Evolutionary conservation across 139 green algal species (phyloP), one percentile per base, ranked within the genome.

Genomic region (Micractinium sp.): DNA sequence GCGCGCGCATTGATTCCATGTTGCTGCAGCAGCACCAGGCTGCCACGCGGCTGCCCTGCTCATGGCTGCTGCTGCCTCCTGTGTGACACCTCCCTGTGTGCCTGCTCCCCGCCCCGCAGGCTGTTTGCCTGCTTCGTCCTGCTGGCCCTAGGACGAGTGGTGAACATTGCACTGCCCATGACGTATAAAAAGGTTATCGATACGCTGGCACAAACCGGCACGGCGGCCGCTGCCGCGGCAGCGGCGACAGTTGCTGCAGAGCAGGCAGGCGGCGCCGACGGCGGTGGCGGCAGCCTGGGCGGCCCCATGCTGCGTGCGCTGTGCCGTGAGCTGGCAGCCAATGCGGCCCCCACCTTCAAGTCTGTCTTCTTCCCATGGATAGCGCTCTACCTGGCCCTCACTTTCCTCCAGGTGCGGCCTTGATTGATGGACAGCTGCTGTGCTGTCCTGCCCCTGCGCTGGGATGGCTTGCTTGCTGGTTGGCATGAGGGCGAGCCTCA

Each of bases 141-240:
- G 61, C 85, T 98, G 23, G 20, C 94, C 9, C 15, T 90, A 1
- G 92, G 96, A 82, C 92, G 96, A 5, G 85, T 94, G 2, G 91
- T 97, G 63, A 98, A 98, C 91, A 89, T 98, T 35, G 94, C 95
- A 1, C 94, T 98, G 47, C 95, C 95, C 0, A 80, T 96, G 35
- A 83, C 93, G 1, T 97, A 96, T 89, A 95, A 95, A 53, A 85
- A 93, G 22, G 91, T 96, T 66, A 92, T 97, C 33, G 91, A 96
- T 86, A 74, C 41, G 20, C 84, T 93, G 33, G 92, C 88, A 20
- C 35, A 81, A 29, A 83, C 88, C 23, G 89, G 69, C n/a, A 35
- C 63, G 4, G 27, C 23, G 15, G 89, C 89, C 9, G 81, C 20
- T 31, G 41, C 25, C 13, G 33, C 61, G 3, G 63, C 73, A 56